Conservation (phyloP, 768 basidiomycete species). For the Calocybe indica region DNA sequence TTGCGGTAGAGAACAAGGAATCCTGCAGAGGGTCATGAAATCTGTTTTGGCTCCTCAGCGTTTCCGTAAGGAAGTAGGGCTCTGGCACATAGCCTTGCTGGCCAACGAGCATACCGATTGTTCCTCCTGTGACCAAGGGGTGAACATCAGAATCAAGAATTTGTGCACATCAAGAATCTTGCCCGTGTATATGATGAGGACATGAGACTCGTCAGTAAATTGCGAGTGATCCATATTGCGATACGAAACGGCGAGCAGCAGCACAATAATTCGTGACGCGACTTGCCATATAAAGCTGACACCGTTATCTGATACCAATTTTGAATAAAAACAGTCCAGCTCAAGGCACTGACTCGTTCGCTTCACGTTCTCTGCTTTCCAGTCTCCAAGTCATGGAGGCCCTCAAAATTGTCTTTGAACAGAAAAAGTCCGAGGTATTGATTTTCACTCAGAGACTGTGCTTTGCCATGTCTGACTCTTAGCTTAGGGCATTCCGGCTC, state of each 20-base stretch:
- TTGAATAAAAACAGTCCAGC: constrained; percentile 13
- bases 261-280: too few species aligned
- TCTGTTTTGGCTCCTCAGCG: constrained; percentile 72
- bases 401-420: constrained; percentile 62
- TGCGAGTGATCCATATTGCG: constrained; percentile 44
- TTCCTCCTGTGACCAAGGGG: constrained; percentile 46
- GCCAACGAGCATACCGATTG: constrained; percentile 83
- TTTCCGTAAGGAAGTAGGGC: constrained; percentile 83
- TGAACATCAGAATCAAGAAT: not conserved
- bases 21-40: constrained; percentile 91
- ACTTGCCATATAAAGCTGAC: too few species aligned
- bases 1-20: constrained; percentile 78
- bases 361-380: constrained; percentile 5
- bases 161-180: not conserved
- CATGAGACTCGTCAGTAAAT: constrained; percentile 61
- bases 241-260: not conserved
- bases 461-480: not conserved
- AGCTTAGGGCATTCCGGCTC: constrained; percentile 47
- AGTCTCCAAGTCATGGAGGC: constrained; percentile 50
- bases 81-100: constrained; percentile 79
- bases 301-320: not conserved
- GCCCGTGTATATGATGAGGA: constrained; percentile 86
- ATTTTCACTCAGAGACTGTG: not conserved
- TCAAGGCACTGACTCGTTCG: constrained; percentile 4
- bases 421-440: constrained; percentile 51